Percentiles rank a stretch among this genome's conserved stretches.
These are phyloP conservation scores for Aspergillus oerlinghausenensis DNA, from an alignment of 2,329 filamentous ascomycete species.

Conservation along the genomic window DNA sequence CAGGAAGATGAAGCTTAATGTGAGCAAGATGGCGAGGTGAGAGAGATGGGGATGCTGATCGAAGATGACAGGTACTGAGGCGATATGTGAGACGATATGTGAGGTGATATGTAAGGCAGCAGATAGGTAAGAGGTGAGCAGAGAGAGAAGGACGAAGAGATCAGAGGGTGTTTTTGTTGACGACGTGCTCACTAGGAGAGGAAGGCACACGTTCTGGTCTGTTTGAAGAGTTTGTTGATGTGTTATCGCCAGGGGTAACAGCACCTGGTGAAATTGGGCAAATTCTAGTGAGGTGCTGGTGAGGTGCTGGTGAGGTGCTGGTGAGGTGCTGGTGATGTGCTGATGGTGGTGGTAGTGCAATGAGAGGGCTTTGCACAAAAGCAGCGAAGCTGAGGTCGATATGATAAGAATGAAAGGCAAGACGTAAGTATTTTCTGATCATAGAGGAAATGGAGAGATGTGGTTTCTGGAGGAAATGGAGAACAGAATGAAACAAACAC, in stretches of 20 bases:
- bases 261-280: neutral
- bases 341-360: neutral
- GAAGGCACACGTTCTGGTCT: neutral
- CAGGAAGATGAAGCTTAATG: neutral
- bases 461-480: neutral
- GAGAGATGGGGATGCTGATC: neutral
- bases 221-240: neutral
- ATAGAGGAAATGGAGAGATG: neutral
- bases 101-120: neutral
- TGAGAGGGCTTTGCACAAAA: neutral
- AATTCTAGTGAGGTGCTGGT: neutral
- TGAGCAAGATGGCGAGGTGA: neutral
- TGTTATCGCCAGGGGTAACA: neutral
- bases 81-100: too few species aligned
- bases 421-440: neutral
- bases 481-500: neutral
- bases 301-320: neutral
- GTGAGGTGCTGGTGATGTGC: neutral
- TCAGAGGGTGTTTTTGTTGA: neutral
- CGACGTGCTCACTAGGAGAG: neutral
- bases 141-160: constrained; percentile 6
- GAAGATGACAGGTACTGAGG: neutral
- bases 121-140: constrained; percentile 1
- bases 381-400: neutral
- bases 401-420: neutral